Percentiles rank a stretch among this genome's conserved stretches.
Evolutionary conservation across 352 stramenopile species (phyloP).

Genomic region (Globisporangium yorkense): DNA sequence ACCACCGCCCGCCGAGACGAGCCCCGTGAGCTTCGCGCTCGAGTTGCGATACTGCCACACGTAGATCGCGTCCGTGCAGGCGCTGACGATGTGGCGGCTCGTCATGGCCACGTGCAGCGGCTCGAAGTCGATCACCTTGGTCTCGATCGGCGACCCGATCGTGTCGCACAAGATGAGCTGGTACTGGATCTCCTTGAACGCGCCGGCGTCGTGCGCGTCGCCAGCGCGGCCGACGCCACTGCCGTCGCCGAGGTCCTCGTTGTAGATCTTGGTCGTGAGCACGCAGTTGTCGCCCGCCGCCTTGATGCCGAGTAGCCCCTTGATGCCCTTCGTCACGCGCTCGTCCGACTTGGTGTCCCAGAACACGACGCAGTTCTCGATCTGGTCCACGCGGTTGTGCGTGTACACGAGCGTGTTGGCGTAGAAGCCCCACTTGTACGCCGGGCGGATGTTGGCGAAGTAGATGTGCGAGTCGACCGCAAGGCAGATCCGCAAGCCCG

Average conservation of each 20-base stretch:
- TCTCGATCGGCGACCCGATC: constrained; percentile 79
- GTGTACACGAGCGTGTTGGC: constrained; percentile 88
- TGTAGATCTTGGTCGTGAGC: constrained; percentile 79
- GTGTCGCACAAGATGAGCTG: constrained; percentile 85
- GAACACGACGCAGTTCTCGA: constrained; percentile 87
- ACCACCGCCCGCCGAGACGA: constrained; percentile 18
- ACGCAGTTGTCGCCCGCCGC: constrained; percentile 84
- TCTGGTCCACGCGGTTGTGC: constrained; percentile 86
- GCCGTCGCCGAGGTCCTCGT: constrained; percentile 51
- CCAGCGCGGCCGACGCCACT: constrained; percentile 3
- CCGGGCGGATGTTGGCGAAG: constrained; percentile 92
- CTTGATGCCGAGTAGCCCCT: constrained; percentile 69
- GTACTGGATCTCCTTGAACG: constrained; percentile 71
- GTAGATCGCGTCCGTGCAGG: constrained; percentile 83
- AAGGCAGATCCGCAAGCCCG: constrained; percentile 87
- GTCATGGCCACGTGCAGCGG: constrained; percentile 87
- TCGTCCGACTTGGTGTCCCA: constrained; percentile 90
- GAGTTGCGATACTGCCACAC: constrained; percentile 92
- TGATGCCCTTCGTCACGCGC: constrained; percentile 83
- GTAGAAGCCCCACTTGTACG: constrained; percentile 91
- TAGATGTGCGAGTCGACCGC: constrained; percentile 94
- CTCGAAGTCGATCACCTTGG: constrained; percentile 81
- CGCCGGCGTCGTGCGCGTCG: constrained; percentile 9
- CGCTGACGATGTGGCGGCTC: constrained; percentile 71
- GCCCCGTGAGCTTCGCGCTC: constrained; percentile 65